Evolutionary conservation across 2,329 filamentous ascomycete genomes (phyloP).

Genomic region (Onygena corvina): DNA sequence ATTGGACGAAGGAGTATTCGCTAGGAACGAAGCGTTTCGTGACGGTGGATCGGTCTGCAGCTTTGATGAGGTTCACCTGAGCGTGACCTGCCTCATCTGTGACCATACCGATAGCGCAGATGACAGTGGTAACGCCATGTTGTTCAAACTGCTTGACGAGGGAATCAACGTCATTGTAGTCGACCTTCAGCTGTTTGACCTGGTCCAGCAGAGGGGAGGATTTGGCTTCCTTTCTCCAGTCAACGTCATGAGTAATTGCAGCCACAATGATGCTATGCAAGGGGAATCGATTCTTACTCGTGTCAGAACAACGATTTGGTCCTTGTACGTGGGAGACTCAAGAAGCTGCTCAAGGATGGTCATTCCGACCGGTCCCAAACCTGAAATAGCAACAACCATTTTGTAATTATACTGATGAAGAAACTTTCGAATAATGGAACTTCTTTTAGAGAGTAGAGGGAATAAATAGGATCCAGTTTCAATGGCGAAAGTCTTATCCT

Average conservation of each 20-base stretch:
- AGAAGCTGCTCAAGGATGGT: not conserved
- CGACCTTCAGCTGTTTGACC: not conserved
- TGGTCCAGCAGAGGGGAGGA: not conserved
- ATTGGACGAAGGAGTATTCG: not conserved
- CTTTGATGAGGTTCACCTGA: slow-evolving; percentile 6
- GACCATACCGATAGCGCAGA: slow-evolving; percentile 3
- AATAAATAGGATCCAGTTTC: not conserved
- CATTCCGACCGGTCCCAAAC: not conserved
- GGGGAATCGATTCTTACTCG: not conserved
- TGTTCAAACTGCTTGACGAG: not conserved
- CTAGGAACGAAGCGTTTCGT: slow-evolving; percentile 4
- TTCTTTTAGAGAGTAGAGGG: not conserved
- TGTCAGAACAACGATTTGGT: not conserved
- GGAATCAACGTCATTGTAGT: not conserved
- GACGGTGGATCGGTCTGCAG: not conserved
- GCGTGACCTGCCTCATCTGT: not conserved
- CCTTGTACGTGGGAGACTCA: not conserved
- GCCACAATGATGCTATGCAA: not conserved
- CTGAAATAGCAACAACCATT: slow-evolving; percentile 3
- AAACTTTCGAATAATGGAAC: no score
- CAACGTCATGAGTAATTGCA: not conserved
- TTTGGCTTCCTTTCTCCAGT: not conserved
- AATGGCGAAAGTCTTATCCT: not conserved
- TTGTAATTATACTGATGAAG: not conserved
- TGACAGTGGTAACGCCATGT: not conserved